Evolutionary conservation across 192 early-diverging fungal genomes (phyloP).

Genomic region (Linnemannia zychae): DNA sequence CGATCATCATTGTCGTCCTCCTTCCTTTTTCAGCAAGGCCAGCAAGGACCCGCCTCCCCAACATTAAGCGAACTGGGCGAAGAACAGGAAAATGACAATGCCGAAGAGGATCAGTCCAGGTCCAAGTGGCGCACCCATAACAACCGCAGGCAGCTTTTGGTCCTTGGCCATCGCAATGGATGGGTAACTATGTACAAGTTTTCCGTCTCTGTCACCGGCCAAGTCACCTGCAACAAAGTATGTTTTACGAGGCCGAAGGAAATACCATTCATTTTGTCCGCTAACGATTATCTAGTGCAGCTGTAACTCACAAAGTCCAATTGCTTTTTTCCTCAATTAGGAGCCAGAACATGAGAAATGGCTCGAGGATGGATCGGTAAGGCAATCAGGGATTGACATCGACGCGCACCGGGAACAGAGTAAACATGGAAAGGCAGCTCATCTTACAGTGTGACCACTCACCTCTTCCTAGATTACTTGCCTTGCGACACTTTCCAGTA

Average conservation of each 20-base stretch:
- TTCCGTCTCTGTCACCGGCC: constrained; percentile 41
- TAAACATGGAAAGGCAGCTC: background rate
- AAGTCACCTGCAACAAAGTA: constrained; percentile 47
- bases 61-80: constrained; percentile 28
- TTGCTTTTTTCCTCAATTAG: background rate
- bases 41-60: background rate
- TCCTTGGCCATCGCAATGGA: constrained; percentile 47
- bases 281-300: background rate
- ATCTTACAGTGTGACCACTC: background rate
- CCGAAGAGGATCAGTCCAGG: background rate
- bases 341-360: constrained; percentile 29
- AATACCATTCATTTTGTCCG: background rate
- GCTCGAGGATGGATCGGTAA: constrained; percentile 25
- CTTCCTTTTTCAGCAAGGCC: constrained; percentile 28
- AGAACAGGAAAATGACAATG: constrained; percentile 22
- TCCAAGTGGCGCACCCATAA: constrained; percentile 16
- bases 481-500: constrained; percentile 41
- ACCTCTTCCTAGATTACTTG: constrained; percentile 36
- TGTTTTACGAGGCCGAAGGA: background rate
- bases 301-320: background rate
- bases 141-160: constrained; percentile 51
- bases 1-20: constrained; percentile 33
- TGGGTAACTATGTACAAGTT: constrained; percentile 51
- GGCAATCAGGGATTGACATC: background rate
- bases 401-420: background rate